These are phyloP conservation scores for Phyllosticta capitalensis DNA, from an alignment of 2,329 filamentous ascomycete species.

Conservation along the genomic window DNA sequence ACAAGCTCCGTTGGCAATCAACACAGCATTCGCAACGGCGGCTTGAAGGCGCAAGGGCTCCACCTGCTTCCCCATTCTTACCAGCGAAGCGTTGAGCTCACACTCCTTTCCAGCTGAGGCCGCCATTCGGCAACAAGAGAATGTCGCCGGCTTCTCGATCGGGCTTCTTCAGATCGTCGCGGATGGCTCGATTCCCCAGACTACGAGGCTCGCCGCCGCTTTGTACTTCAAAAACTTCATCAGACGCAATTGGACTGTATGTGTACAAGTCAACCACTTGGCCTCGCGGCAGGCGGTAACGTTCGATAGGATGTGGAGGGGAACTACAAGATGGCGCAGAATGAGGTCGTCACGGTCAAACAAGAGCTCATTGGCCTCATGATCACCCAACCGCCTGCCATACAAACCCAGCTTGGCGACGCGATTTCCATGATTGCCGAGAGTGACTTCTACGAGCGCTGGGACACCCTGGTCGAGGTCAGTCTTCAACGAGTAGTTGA, in stretches of 20 bases:
- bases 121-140: slow-evolving; percentile 67
- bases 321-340: slow-evolving; percentile 72
- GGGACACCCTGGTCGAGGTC: slow-evolving; percentile 89
- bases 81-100: slow-evolving; percentile 14
- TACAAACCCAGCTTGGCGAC: slow-evolving; percentile 91
- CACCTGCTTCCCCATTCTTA: background rate
- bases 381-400: slow-evolving; percentile 78
- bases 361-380: slow-evolving; percentile 91
- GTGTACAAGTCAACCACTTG: slow-evolving; percentile 21
- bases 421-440: slow-evolving; percentile 96
- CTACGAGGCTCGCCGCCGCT: slow-evolving; percentile 76
- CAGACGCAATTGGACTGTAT: slow-evolving; percentile 77
- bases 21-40: background rate
- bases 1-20: slow-evolving; percentile 1
- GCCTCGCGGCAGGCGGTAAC: slow-evolving; percentile 10
- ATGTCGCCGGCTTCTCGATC: slow-evolving; percentile 79
- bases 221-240: slow-evolving; percentile 99
- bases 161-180: slow-evolving; percentile 81
- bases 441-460: slow-evolving; percentile 92
- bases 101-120: slow-evolving; percentile 58
- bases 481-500: slow-evolving; percentile 17
- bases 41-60: background rate
- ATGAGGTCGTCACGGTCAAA: slow-evolving; percentile 88
- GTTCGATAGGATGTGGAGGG: slow-evolving; percentile 69
- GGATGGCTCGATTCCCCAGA: slow-evolving; percentile 58